These are phyloP conservation scores for Ceratobasidium theobromae DNA, from an alignment of 1,284 basidiomycete species.

Conservation along the genomic window DNA sequence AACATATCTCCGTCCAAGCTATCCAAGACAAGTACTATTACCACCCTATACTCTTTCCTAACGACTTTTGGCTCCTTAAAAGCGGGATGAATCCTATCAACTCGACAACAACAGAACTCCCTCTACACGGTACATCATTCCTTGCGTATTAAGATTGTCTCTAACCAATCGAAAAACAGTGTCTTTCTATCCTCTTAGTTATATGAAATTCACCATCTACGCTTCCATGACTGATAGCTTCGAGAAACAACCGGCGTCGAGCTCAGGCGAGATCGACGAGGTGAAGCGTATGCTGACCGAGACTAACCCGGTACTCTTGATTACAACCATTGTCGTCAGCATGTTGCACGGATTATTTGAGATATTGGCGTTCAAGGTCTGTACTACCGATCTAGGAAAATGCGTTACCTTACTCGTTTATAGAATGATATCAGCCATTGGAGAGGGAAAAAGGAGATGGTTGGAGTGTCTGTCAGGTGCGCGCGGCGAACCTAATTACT, in stretches of 20 bases:
- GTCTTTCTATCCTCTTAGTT: constrained; percentile 77
- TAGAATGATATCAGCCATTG: constrained; percentile 87
- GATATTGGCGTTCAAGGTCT: constrained; percentile 85
- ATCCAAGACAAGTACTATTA: constrained; percentile 67
- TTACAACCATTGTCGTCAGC: constrained; percentile 70
- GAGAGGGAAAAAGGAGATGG: constrained; percentile 87
- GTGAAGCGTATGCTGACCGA: constrained; percentile 92
- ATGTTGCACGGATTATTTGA: constrained; percentile 89
- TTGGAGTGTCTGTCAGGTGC: constrained; percentile 79
- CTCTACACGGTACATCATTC: constrained; percentile 66
- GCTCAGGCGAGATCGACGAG: constrained; percentile 82
- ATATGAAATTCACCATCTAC: constrained; percentile 83
- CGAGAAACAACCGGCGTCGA: constrained; percentile 65
- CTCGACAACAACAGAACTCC: constrained; percentile 67
- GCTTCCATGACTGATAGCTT: constrained; percentile 79
- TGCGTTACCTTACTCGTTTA: background rate
- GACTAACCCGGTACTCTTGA: constrained; percentile 90
- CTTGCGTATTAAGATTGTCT: background rate
- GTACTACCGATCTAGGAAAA: background rate
- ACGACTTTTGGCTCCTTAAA: constrained; percentile 88
- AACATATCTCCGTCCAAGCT: constrained; percentile 63
- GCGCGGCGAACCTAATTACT: constrained; percentile 35
- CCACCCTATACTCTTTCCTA: constrained; percentile 87
- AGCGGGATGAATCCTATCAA: constrained; percentile 69
- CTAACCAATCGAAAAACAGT: constrained; percentile 3